Percentiles rank a stretch among this genome's conserved stretches.
Evolutionary conservation across 2,329 filamentous ascomycete species (phyloP).

Genomic region (Sclerotinia subarctica): DNA sequence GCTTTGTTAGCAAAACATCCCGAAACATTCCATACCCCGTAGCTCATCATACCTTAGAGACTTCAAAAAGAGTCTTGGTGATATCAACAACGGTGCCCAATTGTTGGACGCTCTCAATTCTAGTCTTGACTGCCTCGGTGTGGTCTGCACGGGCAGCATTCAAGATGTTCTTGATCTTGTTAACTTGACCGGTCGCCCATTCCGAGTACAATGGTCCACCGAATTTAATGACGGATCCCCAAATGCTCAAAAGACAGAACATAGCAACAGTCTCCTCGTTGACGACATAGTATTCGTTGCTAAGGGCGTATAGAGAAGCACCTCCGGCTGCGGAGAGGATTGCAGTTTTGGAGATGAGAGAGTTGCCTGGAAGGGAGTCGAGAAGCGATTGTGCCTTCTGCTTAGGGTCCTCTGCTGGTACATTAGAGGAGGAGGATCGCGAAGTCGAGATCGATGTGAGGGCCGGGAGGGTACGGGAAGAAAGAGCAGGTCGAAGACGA

Average conservation of each 20-base stretch:
- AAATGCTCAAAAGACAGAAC: slow-evolving; percentile 88
- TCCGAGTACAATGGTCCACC: slow-evolving; percentile 87
- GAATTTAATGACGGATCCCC: slow-evolving; percentile 88
- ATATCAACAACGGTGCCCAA: slow-evolving; percentile 92
- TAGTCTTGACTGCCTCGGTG: slow-evolving; percentile 88
- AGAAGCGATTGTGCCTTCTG: slow-evolving; percentile 95
- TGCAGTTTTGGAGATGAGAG: slow-evolving; percentile 89
- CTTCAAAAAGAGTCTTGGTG: slow-evolving; percentile 94
- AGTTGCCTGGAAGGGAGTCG: slow-evolving; percentile 89
- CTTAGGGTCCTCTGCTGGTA: slow-evolving; percentile 86
- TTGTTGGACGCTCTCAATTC: slow-evolving; percentile 93
- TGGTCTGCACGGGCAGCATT: slow-evolving; percentile 93
- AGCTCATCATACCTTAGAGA: slow-evolving; percentile 78
- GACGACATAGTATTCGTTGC: slow-evolving; percentile 99
- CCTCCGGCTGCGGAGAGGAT: slow-evolving; percentile 92
- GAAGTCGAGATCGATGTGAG: slow-evolving; percentile 63
- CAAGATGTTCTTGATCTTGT: slow-evolving; percentile 92
- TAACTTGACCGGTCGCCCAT: slow-evolving; percentile 85
- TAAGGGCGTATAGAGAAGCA: slow-evolving; percentile 90
- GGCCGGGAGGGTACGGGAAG: slow-evolving; percentile 71
- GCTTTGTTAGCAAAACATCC: slow-evolving; percentile 19
- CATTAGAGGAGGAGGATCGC: slow-evolving; percentile 70
- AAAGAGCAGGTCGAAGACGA: slow-evolving; percentile 80
- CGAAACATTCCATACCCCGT: not conserved
- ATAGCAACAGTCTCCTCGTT: slow-evolving; percentile 98